A percentile compares a stretch with the other conserved stretches of the same genome.
Conservation (phyloP, 2,329 filamentous ascomycete genomes). For the Aspergillus eucalypticola region DNA sequence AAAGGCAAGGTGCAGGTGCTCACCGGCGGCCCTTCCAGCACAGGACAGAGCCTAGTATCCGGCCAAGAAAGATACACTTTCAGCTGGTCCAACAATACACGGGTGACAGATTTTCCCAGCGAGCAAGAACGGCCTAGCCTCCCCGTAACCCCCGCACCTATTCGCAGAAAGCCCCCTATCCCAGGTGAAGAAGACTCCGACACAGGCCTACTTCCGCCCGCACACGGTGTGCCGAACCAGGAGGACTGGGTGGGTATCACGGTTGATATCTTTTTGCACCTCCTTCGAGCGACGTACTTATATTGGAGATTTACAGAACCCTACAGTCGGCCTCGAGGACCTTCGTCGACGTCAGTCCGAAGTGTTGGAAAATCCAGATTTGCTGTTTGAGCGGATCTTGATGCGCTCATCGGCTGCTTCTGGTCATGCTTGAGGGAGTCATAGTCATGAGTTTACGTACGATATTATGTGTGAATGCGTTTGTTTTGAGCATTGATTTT, state of each 20-base stretch:
- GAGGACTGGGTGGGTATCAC: slow-evolving; percentile 87
- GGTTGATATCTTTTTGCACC: slow-evolving; percentile 46
- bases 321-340: slow-evolving; percentile 67
- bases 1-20: slow-evolving; percentile 51
- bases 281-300: slow-evolving; percentile 47
- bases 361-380: slow-evolving; percentile 52
- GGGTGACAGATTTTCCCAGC: slow-evolving; percentile 83
- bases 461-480: background rate
- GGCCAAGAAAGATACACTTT: slow-evolving; percentile 17
- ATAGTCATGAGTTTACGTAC: slow-evolving; percentile 1
- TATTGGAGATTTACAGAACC: slow-evolving; percentile 62
- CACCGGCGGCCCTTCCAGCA: slow-evolving; percentile 17
- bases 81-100: slow-evolving; percentile 47
- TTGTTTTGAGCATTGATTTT: background rate
- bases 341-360: slow-evolving; percentile 67
- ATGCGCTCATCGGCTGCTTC: background rate
- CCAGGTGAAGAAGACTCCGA: slow-evolving; percentile 47
- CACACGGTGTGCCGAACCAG: slow-evolving; percentile 82
- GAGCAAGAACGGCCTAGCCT: slow-evolving; percentile 81
- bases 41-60: slow-evolving; percentile 18
- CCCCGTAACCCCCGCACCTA: slow-evolving; percentile 84
- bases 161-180: slow-evolving; percentile 58
- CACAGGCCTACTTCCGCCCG: slow-evolving; percentile 62
- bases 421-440: background rate
- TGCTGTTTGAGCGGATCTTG: slow-evolving; percentile 24